Base-by-base conservation (phyloP, 1,284 basidiomycete species). In the Flammula alnicola region DNA sequence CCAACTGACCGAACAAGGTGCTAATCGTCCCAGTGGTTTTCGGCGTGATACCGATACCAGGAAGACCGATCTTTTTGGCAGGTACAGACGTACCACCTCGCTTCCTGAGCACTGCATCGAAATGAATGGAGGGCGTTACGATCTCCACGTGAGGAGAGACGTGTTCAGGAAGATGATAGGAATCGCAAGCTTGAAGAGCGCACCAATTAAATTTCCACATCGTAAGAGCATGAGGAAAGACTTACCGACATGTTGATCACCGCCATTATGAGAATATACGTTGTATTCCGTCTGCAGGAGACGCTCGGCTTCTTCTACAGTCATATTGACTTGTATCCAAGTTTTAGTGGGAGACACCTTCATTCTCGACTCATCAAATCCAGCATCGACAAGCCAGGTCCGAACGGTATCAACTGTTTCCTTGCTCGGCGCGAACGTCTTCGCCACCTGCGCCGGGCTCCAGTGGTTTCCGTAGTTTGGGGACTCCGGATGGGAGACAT, bases 111-210 rank as follows among this genome's bases (percentile, higher is more conserved):
- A 68, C 59, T 29, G 63, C 56, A 48, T 72, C 67, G 52, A 80
- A 80, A 60, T 80, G 75, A 22, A 80, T 63, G 4, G 78, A 72
- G 3, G 79, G 79, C 1, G 70, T 68, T 37, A 81, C 68, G 37
- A 81, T 54, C 45, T 79, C 78, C 52, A 81, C 64, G 54, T 79
- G 76, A 16, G 66, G 63, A 22, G 67, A 58, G 44, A 81, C 61
- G 45, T 76, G 68, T 19, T 61, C 61, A 0, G 79, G 79, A 5
- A 81, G 65, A 44, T 74, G 67, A 54, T 81, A 81, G 26, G 62
- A 59, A 27, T 71, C 65, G 59, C 75, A 76, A 8, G 70, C 76
- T 70, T n/a, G 17, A 37, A 16, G 22, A 44, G 4, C n/a, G 6
- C 4, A 14, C 16, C 5, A 16, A 10, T 17, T n/a, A 19, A 17